Evolutionary conservation across 1,139 yeast genomes (phyloP).

Genomic region (Suhomyces ambrosiae): DNA sequence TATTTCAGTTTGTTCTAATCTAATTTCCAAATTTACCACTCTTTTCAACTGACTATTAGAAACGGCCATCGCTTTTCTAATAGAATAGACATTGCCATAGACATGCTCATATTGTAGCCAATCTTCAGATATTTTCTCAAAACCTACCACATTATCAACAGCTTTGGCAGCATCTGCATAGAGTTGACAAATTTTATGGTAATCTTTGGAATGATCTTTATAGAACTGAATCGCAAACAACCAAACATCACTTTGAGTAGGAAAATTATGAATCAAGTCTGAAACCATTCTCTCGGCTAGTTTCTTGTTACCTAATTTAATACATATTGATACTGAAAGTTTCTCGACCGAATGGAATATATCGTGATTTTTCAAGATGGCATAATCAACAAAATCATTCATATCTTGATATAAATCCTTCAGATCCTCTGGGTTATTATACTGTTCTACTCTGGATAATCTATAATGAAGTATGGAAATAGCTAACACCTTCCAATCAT

Average conservation of each 20-base stretch:
- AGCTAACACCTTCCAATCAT: slow-evolving; percentile 41
- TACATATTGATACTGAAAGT: slow-evolving; percentile 33
- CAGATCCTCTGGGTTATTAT: slow-evolving; percentile 13
- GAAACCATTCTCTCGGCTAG: slow-evolving; percentile 31
- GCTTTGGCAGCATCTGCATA: slow-evolving; percentile 37
- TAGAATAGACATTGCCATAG: slow-evolving; percentile 27
- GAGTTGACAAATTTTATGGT: slow-evolving; percentile 25
- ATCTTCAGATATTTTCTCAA: slow-evolving; percentile 52
- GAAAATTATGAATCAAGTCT: slow-evolving; percentile 30
- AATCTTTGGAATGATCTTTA: slow-evolving; percentile 12
- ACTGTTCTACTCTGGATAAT: slow-evolving; percentile 11
- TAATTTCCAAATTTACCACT: slow-evolving; percentile 3
- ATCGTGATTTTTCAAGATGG: slow-evolving; percentile 33
- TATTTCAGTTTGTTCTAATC: not conserved
- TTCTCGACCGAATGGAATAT: slow-evolving; percentile 47
- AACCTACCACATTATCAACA: slow-evolving; percentile 43
- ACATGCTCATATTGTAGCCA: slow-evolving; percentile 44
- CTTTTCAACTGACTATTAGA: slow-evolving; percentile 11
- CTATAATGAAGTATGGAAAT: slow-evolving; percentile 28
- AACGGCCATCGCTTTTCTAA: slow-evolving; percentile 10
- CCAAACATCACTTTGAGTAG: slow-evolving; percentile 51
- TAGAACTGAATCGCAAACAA: slow-evolving; percentile 45
- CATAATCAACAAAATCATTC: slow-evolving; percentile 19
- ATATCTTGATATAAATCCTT: slow-evolving; percentile 11
- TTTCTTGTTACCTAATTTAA: slow-evolving; percentile 25